Conservation (phyloP, 345 rosid genomes). For the Arabidopsis arenosa region DNA sequence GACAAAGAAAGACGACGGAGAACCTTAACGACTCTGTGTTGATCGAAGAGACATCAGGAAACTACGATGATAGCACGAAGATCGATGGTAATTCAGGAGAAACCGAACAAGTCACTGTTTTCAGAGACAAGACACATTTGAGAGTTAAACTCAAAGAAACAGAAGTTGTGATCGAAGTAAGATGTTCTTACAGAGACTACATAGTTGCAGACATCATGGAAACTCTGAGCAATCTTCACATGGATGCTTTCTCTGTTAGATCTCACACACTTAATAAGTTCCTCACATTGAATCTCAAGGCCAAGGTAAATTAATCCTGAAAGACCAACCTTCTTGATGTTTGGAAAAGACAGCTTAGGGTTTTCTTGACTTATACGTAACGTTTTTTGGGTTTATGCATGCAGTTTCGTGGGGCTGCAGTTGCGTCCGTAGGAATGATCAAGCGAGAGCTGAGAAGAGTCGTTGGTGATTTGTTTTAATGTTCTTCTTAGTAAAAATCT, state of each 20-base stretch:
- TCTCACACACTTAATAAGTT: slow-evolving; percentile 69
- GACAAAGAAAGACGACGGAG: slow-evolving; percentile 48
- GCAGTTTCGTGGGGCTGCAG: slow-evolving; percentile 73
- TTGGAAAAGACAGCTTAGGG: not conserved
- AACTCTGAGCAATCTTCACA: slow-evolving; percentile 68
- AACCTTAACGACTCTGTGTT: slow-evolving; percentile 43
- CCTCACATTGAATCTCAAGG: slow-evolving; percentile 62
- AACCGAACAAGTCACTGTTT: slow-evolving; percentile 47
- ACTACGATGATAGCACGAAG: slow-evolving; percentile 53
- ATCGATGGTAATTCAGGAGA: slow-evolving; percentile 57
- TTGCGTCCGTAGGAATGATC: slow-evolving; percentile 69
- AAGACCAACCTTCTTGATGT: not conserved
- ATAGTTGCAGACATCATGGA: slow-evolving; percentile 82
- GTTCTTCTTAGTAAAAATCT: slow-evolving; percentile 1
- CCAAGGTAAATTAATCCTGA: slow-evolving; percentile 57
- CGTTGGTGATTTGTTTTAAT: slow-evolving; percentile 43
- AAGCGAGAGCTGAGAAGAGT: slow-evolving; percentile 65
- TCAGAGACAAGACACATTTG: slow-evolving; percentile 52
- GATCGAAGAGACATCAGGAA: slow-evolving; percentile 74
- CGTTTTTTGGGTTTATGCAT: slow-evolving; percentile 26
- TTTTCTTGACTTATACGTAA: slow-evolving; percentile 18
- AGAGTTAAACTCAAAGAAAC: slow-evolving; percentile 42
- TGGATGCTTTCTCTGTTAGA: slow-evolving; percentile 71
- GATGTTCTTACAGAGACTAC: slow-evolving; percentile 69
- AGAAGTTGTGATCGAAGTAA: slow-evolving; percentile 70